These are phyloP conservation scores for Durusdinium trenchii DNA, from an alignment of 73 alveolate genomes.

Conservation along the genomic window DNA sequence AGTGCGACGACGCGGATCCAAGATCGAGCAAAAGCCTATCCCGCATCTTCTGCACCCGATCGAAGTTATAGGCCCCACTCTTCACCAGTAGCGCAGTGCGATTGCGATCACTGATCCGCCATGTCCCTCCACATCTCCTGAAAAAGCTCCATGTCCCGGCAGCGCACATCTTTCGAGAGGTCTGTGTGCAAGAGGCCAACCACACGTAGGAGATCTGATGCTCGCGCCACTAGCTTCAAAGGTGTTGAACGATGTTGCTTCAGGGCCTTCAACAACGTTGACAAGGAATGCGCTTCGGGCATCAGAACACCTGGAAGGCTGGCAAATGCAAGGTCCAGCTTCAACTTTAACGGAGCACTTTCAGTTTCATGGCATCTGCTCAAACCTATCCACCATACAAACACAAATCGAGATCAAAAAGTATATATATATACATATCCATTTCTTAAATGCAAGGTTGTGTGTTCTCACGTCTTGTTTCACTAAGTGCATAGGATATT, in stretches of 20 bases:
- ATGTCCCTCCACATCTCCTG: slow-evolving; percentile 38
- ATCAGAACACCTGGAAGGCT: slow-evolving; percentile 23
- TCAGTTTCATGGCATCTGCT: no score
- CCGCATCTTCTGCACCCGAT: slow-evolving; percentile 17
- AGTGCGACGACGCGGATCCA: background rate
- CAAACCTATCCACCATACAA: no score
- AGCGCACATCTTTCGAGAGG: slow-evolving; percentile 42
- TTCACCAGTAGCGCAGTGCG: background rate
- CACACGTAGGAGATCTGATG: background rate
- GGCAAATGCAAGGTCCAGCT: no score
- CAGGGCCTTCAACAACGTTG: slow-evolving; percentile 10
- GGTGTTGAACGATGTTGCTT: background rate
- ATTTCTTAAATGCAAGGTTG: no score
- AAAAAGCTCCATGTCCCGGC: slow-evolving; percentile 46
- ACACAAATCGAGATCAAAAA: no score
- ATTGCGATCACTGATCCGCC: background rate
- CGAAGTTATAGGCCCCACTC: background rate
- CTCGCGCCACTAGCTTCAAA: background rate
- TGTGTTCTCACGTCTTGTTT: no score
- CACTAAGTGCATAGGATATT: no score
- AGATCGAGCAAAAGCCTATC: slow-evolving; percentile 5
- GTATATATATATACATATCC: no score
- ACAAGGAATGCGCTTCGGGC: slow-evolving; percentile 13
- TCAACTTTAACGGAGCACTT: no score
- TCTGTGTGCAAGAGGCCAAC: slow-evolving; percentile 27